Evolutionary conservation across 768 basidiomycete species (phyloP).

Genomic region (Goffeauzyma gilvescens): DNA sequence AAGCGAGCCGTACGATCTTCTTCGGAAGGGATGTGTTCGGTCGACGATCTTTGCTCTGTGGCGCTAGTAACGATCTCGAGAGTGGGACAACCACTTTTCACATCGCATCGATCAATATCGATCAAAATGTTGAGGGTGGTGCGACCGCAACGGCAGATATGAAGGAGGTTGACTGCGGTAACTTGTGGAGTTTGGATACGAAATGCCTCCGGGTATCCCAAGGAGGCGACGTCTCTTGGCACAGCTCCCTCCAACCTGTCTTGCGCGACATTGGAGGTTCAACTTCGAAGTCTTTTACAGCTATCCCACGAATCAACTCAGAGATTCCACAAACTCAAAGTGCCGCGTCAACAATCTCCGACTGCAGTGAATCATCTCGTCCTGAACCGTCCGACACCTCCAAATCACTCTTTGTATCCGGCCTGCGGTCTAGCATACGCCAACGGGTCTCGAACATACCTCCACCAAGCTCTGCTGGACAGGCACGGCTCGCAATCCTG

Average conservation of each 20-base stretch:
- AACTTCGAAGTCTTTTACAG: not conserved
- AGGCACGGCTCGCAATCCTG: constrained; percentile 50
- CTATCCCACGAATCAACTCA: too few species aligned
- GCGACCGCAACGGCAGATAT: not conserved
- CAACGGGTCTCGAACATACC: constrained; percentile 55
- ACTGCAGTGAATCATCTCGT: not conserved
- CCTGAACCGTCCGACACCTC: not conserved
- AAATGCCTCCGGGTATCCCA: too few species aligned
- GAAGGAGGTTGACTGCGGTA: constrained; percentile 1
- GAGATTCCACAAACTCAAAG: too few species aligned
- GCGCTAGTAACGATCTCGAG: not conserved
- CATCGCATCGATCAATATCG: not conserved
- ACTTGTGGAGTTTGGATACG: not conserved
- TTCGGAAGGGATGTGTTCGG: constrained; percentile 27
- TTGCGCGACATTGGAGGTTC: not conserved
- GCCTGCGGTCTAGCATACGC: constrained; percentile 39
- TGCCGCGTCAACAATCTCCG: too few species aligned
- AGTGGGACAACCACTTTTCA: not conserved
- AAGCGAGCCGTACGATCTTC: constrained; percentile 9
- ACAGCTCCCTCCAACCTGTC: too few species aligned
- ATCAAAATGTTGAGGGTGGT: not conserved
- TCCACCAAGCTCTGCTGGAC: constrained; percentile 24
- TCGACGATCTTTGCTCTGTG: constrained; percentile 23
- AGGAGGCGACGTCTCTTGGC: not conserved
- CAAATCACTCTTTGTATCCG: constrained; percentile 10